A percentile compares a stretch with the other conserved stretches of the same genome.
These are phyloP conservation scores for Cordyceps tenuipes DNA, from an alignment of 2,329 filamentous ascomycete species.

Conservation along the genomic window DNA sequence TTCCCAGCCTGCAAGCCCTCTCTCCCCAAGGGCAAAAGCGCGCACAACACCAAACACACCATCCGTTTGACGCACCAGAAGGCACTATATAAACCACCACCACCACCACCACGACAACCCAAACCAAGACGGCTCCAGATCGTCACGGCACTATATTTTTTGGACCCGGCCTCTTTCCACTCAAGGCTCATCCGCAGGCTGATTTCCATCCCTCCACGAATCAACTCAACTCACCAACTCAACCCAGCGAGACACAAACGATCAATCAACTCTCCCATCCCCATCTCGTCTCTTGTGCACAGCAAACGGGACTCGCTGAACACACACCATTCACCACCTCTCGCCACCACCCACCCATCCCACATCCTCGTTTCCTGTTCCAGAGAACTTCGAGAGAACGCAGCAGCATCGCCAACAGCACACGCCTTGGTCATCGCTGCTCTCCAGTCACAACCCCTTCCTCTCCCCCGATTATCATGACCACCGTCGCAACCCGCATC, in stretches of 20 bases:
- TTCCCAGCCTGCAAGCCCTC: too few species aligned
- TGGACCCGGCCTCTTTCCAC: neutral
- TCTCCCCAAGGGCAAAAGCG: neutral
- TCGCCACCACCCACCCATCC: too few species aligned
- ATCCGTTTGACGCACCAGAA: constrained; percentile 4
- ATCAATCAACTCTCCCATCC: neutral
- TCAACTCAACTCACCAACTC: neutral
- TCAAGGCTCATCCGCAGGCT: neutral
- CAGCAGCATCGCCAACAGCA: neutral
- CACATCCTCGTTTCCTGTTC: neutral
- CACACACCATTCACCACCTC: neutral
- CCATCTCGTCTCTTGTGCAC: neutral
- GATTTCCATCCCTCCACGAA: neutral
- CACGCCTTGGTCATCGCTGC: neutral
- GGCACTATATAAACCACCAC: too few species aligned
- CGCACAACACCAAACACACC: neutral
- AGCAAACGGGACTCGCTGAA: neutral
- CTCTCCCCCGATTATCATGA: constrained; percentile 5
- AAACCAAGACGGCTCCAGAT: neutral
- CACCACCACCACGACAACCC: too few species aligned
- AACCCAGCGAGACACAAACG: neutral
- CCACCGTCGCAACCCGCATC: constrained; percentile 2
- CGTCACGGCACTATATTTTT: neutral
- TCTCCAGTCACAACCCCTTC: neutral
- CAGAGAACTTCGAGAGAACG: neutral